Base-by-base conservation (phyloP, 768 basidiomycete species). In the Lactifluus echinatus region DNA sequence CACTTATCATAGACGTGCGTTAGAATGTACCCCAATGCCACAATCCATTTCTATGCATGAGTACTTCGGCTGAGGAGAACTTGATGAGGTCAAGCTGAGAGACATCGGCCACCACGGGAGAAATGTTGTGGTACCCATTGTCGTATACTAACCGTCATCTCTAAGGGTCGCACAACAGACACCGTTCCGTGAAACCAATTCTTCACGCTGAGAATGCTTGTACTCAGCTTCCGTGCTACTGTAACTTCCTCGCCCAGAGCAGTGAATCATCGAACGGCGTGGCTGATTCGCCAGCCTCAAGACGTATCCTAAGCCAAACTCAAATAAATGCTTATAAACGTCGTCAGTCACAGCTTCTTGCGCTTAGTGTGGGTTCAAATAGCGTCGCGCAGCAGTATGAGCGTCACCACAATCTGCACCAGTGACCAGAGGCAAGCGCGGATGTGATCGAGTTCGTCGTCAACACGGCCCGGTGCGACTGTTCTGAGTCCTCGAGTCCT, bases 171-270 rank as follows among this genome's bases (percentile, higher is more conserved):
- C n/a, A n/a, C n/a, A 4, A 69, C 79, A 57, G 61, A 83, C 79
- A 93, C 93, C 8, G 93, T 96, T 1, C 94, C 93, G 47, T 82
- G 81, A 74, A 96, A 97, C 36, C 85, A 74, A 63, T 83, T 79
- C 0, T 93, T 93, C 24, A 87, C 86, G 70, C 87, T 92, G 62
- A 96, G 69, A 7, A 87, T 91, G 70, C 90, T 94, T 8, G 93
- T 95, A 60, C 87, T 90, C 37, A 96, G 74, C 63, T 85, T 87
- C 94, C 93, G 96, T 58, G 79, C 79, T 61, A n/a, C n/a, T n/a
- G n/a, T 86, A 79, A 64, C 89, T 91, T 55, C 77, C n/a, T n/a
- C n/a, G n/a, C 77, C 21, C 73, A 71, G 71, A 89, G 95, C 8
- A 91, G 67, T 36, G 79, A 74, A 70, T 96, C 93, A 4, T 88